Evolutionary conservation across 345 rosid genomes (phyloP), one percentile per base, ranked within the genome.

Genomic region (Citrus inodora): DNA sequence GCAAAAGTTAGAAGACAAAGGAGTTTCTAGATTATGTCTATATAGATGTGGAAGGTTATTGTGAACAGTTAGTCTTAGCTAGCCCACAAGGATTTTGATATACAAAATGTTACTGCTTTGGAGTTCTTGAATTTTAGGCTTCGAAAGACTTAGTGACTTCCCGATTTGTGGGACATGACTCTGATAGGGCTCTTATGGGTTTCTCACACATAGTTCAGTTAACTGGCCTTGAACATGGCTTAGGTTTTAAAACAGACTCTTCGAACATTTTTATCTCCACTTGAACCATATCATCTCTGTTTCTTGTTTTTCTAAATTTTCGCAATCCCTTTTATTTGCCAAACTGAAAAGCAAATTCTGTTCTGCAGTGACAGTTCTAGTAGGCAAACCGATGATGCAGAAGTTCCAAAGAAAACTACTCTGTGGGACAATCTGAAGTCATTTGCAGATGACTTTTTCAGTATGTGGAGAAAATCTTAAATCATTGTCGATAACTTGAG

Each of bases 401-500:
- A 83, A 65, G 14, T 5, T 71, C 66, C 72, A 9, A 73, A 70
- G 67, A 75, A 56, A 73, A 63, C 86, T 30, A 74, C 84, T 63
- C 10, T 88, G 5, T 88, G 89, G 90, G 86, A 59, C 62, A 84
- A 67, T 69, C 78, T 88, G 30, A 88, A 86, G 78, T 80, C 87
- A 42, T 73, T 88, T 67, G 89, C 87, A 21, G 86, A 69, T 24
- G 75, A 77, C 27, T 33, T 88, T 17, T 40, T 88, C 60, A 80
- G 62, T 76, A 69, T 81, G 24, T 88, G 89, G 89, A 83, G 80
- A 79, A 84, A 80, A 74, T 14, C 32, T 33, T 83, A 77, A 82
- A 70, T 80, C 17, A 67, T 22, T 32, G 9, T 5, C 6, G 0
- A 22, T 32, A 22, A 13, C 51, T 68, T 10, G 24, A 33, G 32